Base-by-base conservation (phyloP, 768 basidiomycete genomes). In the Boletus speciosus region DNA sequence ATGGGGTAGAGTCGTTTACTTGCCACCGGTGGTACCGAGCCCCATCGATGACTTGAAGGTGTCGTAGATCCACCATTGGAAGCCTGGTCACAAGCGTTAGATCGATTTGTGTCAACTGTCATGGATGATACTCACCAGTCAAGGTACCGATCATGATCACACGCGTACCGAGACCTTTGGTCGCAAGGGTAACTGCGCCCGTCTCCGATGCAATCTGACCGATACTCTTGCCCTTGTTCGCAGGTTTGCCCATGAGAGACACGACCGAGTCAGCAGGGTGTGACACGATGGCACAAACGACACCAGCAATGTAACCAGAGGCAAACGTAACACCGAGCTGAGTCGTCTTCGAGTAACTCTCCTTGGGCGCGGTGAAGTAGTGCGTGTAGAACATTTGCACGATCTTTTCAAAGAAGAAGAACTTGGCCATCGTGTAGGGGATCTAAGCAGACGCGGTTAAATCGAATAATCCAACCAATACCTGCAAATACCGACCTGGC, bases 381-480 rank as follows among this genome's bases (percentile, higher is more conserved):
- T 89, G 83, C 60, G 88, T 91, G 74, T 92, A 92, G 79, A 95
- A 94, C 63, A 89, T 70, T 66, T 84, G 79, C 70, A 88, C 90
- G 63, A 89, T 88, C 79, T 86, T 85, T 73, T 94, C 92, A 72
- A 86, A 95, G 82, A 91, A 93, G 83, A 83, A 92, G 84, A 97
- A 97, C 76, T 97, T 97, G 79, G 93, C 93, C 93, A 97, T 95
- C 66, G 94, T 97, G 81, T 97, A 97, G 50, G 94, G 94, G 66
- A 96, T 93, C 88, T 96, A 57, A 31, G 43, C 21, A 9, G n/a
- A 21, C 25, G 14, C 16, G 29, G 15, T 31, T 5, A 9, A 32
- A 12, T 16, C n/a, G 21, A 46, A 35, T 15, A 8, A 19, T 6
- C 1, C 19, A 7, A 10, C 0, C 15, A 5, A 34, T n/a, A 6